Evolutionary conservation across 441 rosid species (phyloP).

Genomic region (Adansonia grandidieri): DNA sequence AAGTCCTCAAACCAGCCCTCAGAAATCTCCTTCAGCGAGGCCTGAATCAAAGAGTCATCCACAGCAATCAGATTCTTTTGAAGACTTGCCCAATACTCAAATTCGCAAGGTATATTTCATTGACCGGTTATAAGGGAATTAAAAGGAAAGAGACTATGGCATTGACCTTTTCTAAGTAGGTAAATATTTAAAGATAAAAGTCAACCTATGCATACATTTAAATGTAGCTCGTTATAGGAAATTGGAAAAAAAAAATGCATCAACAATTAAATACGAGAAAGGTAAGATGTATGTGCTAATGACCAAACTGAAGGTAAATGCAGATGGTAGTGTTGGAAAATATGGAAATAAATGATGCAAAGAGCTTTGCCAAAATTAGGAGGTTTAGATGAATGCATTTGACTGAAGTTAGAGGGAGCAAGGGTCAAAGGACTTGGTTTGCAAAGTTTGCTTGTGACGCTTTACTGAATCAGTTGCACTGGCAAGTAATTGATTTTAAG

Average conservation of each 20-base stretch:
- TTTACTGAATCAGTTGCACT: background rate
- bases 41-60: conserved; percentile 48
- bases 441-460: conserved; percentile 11
- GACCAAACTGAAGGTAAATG: conserved; percentile 15
- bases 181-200: conserved; percentile 12
- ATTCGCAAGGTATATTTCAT: conserved; percentile 82
- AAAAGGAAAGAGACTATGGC: conserved; percentile 9
- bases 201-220: background rate
- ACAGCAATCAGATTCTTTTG: conserved; percentile 61
- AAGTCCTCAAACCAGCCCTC: conserved; percentile 41
- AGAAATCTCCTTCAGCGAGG: conserved; percentile 41
- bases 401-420: conserved; percentile 6
- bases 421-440: background rate
- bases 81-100: conserved; percentile 93
- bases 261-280: background rate
- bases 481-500: background rate
- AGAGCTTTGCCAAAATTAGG: conserved; percentile 8
- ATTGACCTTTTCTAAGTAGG: background rate
- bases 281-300: background rate
- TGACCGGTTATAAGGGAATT: background rate
- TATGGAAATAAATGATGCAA: conserved; percentile 15
- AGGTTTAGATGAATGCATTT: conserved; percentile 22
- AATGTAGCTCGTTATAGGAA: background rate
- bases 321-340: background rate
- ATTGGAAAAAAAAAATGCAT: conserved; percentile 7